These are phyloP conservation scores for Komagataella ulmi DNA, from an alignment of 805 yeast species.

Conservation along the genomic window DNA sequence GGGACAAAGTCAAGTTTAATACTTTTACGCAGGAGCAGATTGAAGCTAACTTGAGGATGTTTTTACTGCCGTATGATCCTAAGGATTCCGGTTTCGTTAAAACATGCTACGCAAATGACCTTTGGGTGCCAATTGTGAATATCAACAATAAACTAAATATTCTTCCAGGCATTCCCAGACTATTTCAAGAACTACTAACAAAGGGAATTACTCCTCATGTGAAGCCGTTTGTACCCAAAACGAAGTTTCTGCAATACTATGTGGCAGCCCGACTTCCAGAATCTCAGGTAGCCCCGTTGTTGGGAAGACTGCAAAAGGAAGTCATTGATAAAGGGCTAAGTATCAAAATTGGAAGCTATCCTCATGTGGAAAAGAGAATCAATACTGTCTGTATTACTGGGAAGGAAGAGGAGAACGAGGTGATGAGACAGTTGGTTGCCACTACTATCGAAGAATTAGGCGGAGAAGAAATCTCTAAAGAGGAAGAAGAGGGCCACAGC, in stretches of 20 bases:
- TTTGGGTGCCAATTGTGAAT: slow-evolving; percentile 81
- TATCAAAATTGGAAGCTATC: slow-evolving; percentile 75
- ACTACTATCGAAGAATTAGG: slow-evolving; percentile 31
- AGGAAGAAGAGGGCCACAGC: slow-evolving; percentile 32
- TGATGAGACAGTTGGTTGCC: slow-evolving; percentile 29
- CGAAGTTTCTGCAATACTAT: slow-evolving; percentile 30
- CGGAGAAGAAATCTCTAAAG: slow-evolving; percentile 44
- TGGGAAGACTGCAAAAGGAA: slow-evolving; percentile 35
- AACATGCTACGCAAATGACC: slow-evolving; percentile 32
- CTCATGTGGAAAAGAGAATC: slow-evolving; percentile 51
- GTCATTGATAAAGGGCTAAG: slow-evolving; percentile 15
- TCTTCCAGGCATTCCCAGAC: slow-evolving; percentile 75
- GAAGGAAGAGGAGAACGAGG: slow-evolving; percentile 20
- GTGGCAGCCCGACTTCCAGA: slow-evolving; percentile 54
- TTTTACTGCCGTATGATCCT: slow-evolving; percentile 42
- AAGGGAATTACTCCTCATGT: slow-evolving; percentile 25
- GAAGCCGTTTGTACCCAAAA: slow-evolving; percentile 22
- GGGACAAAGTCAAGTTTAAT: slow-evolving; percentile 16
- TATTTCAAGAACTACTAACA: slow-evolving; percentile 43
- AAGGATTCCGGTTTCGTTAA: slow-evolving; percentile 25
- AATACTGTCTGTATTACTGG: slow-evolving; percentile 72
- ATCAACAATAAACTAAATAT: slow-evolving; percentile 53
- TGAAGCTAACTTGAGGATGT: slow-evolving; percentile 65
- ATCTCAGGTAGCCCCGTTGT: slow-evolving; percentile 53
- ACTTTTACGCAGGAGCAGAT: slow-evolving; percentile 27